Base-by-base conservation (phyloP, 148 eudicot species). In the Gaultheria prostrata region DNA sequence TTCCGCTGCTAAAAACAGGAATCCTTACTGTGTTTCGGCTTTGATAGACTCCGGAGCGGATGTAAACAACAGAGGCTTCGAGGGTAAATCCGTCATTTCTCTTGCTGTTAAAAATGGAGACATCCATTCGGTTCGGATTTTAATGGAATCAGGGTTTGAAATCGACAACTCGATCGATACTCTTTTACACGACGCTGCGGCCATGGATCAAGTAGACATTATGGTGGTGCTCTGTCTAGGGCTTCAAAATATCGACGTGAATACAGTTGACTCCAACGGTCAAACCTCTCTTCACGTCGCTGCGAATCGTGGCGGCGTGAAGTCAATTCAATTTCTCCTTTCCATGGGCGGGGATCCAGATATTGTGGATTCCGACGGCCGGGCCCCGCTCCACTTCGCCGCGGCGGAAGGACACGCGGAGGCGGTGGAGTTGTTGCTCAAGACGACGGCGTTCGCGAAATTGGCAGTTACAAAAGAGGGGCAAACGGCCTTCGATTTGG, bases 201-300 rank as follows among this genome's bases (percentile, higher is more conserved):
- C 82, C 11, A 57, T 79, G 82, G 72, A 83, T 35, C n/a, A 82
- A 18, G 84, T 84, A 1, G 91, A 89, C 24, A 78, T 91, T 48
- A 13, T 89, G 76, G 86, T 89, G 59, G 30, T 85, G 39, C 14
- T 89, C 33, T 86, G 88, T 53, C 43, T 82, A 45, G 73, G 84
- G 8, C 83, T 72, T 78, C 63, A 7, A 28, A 87, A 87, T 78
- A 77, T 90, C 3, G 87, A 89, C 71, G 43, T 87, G 72, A 82
- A 89, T 82, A 81, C 86, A n/a, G 20, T 61, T 6, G 87, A 89
- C 86, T 81, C 77, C 1, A 51, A 77, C 3, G 89, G 91, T 61
- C 85, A 70, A 72, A 87, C 91, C 0, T 83, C 93, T 78, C 90
- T 91, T 10, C 93, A 91, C 74, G 32, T 89, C 0, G 90, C 90